Evolutionary conservation across 2,329 filamentous ascomycete genomes (phyloP), one percentile per base, ranked within the genome.

Genomic region (Fusarium algeriense): DNA sequence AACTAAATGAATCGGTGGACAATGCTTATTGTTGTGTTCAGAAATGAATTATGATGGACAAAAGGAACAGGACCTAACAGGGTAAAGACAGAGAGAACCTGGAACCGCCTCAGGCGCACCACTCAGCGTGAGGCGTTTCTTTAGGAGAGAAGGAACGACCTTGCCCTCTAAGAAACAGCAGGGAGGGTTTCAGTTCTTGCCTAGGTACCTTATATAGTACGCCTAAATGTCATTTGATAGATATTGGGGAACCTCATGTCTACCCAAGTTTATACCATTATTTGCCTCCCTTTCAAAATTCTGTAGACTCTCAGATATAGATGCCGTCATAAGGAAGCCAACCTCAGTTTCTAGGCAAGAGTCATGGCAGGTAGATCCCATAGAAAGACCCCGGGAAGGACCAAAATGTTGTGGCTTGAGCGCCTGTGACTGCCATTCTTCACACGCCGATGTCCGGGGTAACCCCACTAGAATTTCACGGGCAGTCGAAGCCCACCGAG

Each of bases 371-470:
- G 32, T 44, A 65, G 49, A 48, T 62, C 26, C 52, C 41, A 49
- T 40, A 23, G 46, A 44, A 35, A 32, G 37, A 17, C 9, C 32
- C 50, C 40, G n/a, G 49, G 32, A 60, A 45, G 37, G 37, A 43
- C 54, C 56, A 53, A 54, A 52, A 32, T 40, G 35, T 58, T 48
- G 37, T 54, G 43, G 40, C 60, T 63, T 61, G 34, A 60, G 41
- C 41, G 63, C 63, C 37, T 69, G 44, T 54, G 49, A 69, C 52
- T 69, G 32, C 54, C 58, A 59, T 64, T 70, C 46, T 64, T 58
- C 55, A 62, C 62, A 52, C 71, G 72, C 75, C 75, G 74, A 75
- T 76, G 74, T 76, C 75, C 75, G 75, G 75, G 75, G 75, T 76
- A 76, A 65, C 65, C 62, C 74, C 75, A 75, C 75, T 63, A 64